Base-by-base conservation (phyloP, 805 yeast species). In the Maudiozyma serrabonitensis region DNA sequence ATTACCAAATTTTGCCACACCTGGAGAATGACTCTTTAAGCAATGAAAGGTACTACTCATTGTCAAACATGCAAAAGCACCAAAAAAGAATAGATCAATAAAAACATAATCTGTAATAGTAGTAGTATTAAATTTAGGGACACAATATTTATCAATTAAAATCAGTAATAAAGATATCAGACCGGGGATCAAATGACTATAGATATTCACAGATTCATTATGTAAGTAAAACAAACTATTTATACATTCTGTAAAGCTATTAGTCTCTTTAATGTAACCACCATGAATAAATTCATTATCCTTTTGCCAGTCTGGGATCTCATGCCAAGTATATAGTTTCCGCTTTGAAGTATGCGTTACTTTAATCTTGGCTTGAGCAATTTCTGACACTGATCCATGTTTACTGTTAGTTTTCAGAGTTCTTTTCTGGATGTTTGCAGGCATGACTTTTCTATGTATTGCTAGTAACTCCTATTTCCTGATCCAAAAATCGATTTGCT, bases 141-240 rank as follows among this genome's bases (percentile, higher is more conserved):
- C 51, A n/a, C 53, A 56, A 6, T 72, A 62, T 3, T 75, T 51
- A 28, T 61, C 56, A 23, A 68, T 56, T 18, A 58, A 49, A 9
- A 60, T 21, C 8, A 55, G 50, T 3, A 57, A 28, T 8, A 63
- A 43, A 43, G 63, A 62, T 19, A 54, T 46, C 1, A 60, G 6
- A 1, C 64, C 71, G 1, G 73, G 82, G 1, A 79, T 31, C 40
- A 84, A 63, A 58, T 85, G 93, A 2, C 84, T 67, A 65, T 82
- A 84, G 26, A 85, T 79, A 60, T 85, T 85, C 21, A 82, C 84
- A 0, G 87, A 68, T 63, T 85, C 93, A 57, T 85, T 85, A 65
- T 85, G 91, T 12, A 82, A 47, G 56, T 79, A 81, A 9, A 70
- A 57, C 41, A 84, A 64, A 15, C 85, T 76, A 28, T 66, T 50